Evolutionary conservation across 2,329 filamentous ascomycete genomes (phyloP).

Genomic region (Cladosporium sphaerospermum): DNA sequence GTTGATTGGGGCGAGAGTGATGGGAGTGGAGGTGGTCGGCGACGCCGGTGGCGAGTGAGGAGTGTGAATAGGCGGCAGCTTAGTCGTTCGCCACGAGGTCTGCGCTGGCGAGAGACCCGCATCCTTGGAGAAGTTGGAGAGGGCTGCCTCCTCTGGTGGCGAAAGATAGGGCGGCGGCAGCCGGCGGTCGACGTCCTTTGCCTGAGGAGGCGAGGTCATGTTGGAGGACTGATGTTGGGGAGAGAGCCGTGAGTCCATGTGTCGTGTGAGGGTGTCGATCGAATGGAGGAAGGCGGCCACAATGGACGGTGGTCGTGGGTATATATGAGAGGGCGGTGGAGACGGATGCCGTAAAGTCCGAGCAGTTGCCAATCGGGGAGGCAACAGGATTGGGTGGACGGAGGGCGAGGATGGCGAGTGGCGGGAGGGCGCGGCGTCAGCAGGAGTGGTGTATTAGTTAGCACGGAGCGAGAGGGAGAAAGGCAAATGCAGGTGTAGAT

Average conservation of each 20-base stretch:
- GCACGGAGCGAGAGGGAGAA: slow-evolving; percentile 1
- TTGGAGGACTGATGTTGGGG: background rate
- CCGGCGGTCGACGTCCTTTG: slow-evolving; percentile 1
- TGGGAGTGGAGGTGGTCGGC: slow-evolving; percentile 12
- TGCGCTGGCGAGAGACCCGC: background rate
- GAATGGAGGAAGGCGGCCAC: background rate
- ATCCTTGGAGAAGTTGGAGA: slow-evolving; percentile 14
- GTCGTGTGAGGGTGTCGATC: slow-evolving; percentile 1
- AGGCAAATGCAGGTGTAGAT: slow-evolving; percentile 6
- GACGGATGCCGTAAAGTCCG: slow-evolving; percentile 8
- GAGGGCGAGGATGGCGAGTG: slow-evolving; percentile 9
- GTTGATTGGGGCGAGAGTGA: slow-evolving; percentile 11
- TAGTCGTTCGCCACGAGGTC: slow-evolving; percentile 1
- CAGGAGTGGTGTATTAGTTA: slow-evolving; percentile 3
- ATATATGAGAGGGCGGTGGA: slow-evolving; percentile 1
- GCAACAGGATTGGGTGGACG: slow-evolving; percentile 3
- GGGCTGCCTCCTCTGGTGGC: slow-evolving; percentile 12
- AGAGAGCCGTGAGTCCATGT: slow-evolving; percentile 6
- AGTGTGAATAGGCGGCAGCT: slow-evolving; percentile 15
- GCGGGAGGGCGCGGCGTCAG: slow-evolving; percentile 8
- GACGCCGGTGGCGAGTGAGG: slow-evolving; percentile 16
- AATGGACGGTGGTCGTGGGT: background rate
- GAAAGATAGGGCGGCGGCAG: slow-evolving; percentile 12
- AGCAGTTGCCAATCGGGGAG: background rate
- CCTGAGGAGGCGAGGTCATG: background rate